These are phyloP conservation scores for Excoecaria cochinchinensis DNA, from an alignment of 345 rosid species.

Conservation along the genomic window DNA sequence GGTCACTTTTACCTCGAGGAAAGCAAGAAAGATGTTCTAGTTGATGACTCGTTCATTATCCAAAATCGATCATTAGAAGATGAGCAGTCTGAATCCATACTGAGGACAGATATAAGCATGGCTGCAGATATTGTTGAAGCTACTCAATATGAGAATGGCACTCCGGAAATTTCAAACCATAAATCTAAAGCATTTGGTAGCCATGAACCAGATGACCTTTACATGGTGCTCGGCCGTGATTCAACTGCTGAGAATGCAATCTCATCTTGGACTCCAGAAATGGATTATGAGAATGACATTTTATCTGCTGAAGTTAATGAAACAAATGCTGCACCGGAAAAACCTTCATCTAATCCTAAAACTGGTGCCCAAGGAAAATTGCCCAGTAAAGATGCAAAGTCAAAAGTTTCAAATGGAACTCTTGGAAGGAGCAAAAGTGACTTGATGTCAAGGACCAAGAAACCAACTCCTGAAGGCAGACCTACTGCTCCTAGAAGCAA, in stretches of 20 bases:
- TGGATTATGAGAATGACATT: constrained; percentile 57
- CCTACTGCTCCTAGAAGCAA: constrained; percentile 54
- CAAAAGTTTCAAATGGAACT: constrained; percentile 50
- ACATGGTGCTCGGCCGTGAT: constrained; percentile 81
- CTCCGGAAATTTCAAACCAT: constrained; percentile 30
- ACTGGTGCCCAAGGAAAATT: constrained; percentile 36
- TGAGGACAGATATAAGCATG: constrained; percentile 60
- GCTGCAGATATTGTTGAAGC: constrained; percentile 56
- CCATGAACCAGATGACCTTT: constrained; percentile 89
- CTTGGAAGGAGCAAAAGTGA: constrained; percentile 47
- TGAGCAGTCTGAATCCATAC: constrained; percentile 42
- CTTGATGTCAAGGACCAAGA: constrained; percentile 46
- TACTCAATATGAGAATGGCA: constrained; percentile 38
- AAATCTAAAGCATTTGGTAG: constrained; percentile 25
- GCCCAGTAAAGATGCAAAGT: constrained; percentile 44
- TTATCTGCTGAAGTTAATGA: constrained; percentile 41
- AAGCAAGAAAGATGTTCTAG: constrained; percentile 48
- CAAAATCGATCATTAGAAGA: constrained; percentile 49
- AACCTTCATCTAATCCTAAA: constrained; percentile 29
- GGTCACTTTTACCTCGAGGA: constrained; percentile 29
- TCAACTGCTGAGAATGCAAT: constrained; percentile 41
- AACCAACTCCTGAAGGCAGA: constrained; percentile 61
- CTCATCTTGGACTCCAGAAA: constrained; percentile 74
- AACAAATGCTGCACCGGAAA: constrained; percentile 29
- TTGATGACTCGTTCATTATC: constrained; percentile 91